phyloP scores from a whole-genome alignment of 257 asterid genomes.

The Lantana camara region DNA sequence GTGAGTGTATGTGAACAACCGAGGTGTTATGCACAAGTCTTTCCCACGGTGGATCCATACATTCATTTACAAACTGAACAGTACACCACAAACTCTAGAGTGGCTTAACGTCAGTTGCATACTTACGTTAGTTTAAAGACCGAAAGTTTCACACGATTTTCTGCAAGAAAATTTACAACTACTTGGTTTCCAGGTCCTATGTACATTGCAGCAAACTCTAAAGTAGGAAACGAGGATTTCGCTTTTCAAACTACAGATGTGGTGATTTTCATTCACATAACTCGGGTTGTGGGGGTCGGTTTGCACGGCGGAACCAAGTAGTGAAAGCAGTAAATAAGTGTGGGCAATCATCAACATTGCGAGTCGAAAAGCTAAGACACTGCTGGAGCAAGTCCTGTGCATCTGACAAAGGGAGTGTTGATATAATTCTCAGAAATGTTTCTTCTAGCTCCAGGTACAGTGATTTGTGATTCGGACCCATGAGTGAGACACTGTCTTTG shows the following conservation, averaged over 20 bases:
- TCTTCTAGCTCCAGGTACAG: conserved; percentile 78
- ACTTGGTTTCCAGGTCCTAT: background rate
- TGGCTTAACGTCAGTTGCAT: conserved; percentile 2
- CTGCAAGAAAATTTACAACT: conserved; percentile 19
- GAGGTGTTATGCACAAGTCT: background rate
- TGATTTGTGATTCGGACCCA: conserved; percentile 57
- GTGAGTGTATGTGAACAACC: background rate
- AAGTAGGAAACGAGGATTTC: background rate
- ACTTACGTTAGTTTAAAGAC: conserved; percentile 12
- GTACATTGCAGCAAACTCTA: conserved; percentile 12
- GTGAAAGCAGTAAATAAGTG: conserved; percentile 87
- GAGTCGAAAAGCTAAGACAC: conserved; percentile 90
- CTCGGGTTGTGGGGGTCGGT: conserved; percentile 40
- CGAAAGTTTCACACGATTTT: background rate
- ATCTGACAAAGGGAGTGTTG: conserved; percentile 82
- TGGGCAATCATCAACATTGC: conserved; percentile 84
- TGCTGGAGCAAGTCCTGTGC: conserved; percentile 76
- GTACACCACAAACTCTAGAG: conserved; percentile 1
- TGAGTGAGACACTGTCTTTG: conserved; percentile 57
- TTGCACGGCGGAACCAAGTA: conserved; percentile 95
- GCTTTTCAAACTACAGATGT: background rate
- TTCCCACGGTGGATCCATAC: background rate
- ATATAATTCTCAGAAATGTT: conserved; percentile 75
- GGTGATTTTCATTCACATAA: conserved; percentile 4
- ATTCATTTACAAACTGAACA: conserved; percentile 17